Evolutionary conservation across 495 filamentous ascomycete species (phyloP), one percentile per base, ranked within the genome.

Genomic region (Talaromyces trachyspermus): DNA sequence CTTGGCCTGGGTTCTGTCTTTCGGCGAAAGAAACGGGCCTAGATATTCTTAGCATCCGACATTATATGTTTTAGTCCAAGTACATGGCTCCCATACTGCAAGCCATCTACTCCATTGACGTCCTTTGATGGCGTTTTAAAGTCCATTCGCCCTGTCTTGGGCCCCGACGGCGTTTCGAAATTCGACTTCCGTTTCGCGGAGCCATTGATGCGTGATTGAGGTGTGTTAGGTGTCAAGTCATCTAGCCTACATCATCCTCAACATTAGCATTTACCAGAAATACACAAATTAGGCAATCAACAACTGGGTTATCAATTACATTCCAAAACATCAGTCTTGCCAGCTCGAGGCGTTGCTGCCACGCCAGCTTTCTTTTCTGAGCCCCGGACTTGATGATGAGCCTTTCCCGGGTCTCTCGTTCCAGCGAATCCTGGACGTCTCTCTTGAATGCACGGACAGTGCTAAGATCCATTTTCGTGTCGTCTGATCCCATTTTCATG

Each of bases 401-500:
- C 67, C 82, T 86, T 22, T 66, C 69, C 33, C 80, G 67, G 41
- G 62, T 78, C 33, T 86, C 80, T 44, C 88, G 79, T 54, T 95
- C 90, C 48, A 96, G 64, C 24, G 74, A 72, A 49, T 95, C 90
- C 54, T 90, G 87, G 0, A 95, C 65, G 66, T 91, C 83, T 57
- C 88, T 83, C 62, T 94, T 95, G 52, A 98, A 86, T 33, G 77
- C 74, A 45, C 81, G 71, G 32, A 85, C 75, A 1, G 76, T 86
- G 14, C 83, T 75, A 20, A 89, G 60, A 49, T 80, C 77, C 46
- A 90, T 59, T 43, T 77, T 86, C 33, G 78, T 81, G 51, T 88
- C 82, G 17, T 90, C 85, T 29, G 73, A 56, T 4, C 80, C 80
- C 86, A 96, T 92, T 68, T 90, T 95, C 54, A 98, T 84, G 59